A percentile compares a stretch with the other conserved stretches of the same genome.
Conservation (phyloP, 179 eudicot genomes). For the Sideroxylon spinosum region DNA sequence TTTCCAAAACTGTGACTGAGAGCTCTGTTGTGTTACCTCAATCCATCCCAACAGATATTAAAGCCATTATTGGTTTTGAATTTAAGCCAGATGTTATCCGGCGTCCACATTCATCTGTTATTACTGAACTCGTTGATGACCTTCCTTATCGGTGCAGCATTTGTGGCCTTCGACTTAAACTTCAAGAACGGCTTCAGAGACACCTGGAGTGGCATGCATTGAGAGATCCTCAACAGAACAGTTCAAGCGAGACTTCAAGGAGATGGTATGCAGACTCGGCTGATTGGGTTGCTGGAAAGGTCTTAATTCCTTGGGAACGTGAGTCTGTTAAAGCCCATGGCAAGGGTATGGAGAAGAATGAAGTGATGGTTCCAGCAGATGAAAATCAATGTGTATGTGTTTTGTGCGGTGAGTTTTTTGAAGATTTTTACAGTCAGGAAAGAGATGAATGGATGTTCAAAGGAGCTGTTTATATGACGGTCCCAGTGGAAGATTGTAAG, state of each 20-base stretch:
- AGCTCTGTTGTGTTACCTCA: conserved; percentile 28
- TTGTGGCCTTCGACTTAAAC: conserved; percentile 68
- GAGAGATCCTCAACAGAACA: conserved; percentile 30
- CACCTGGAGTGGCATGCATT: conserved; percentile 85
- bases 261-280: conserved; percentile 56
- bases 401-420: conserved; percentile 88
- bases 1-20: conserved; percentile 25
- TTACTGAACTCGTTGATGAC: conserved; percentile 55
- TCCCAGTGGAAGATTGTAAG: conserved; percentile 29
- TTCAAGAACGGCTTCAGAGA: conserved; percentile 57
- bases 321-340: conserved; percentile 22
- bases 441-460: conserved; percentile 85
- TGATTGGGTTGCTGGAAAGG: conserved; percentile 61
- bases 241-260: conserved; percentile 42
- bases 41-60: conserved; percentile 28
- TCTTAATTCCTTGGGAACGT: conserved; percentile 27
- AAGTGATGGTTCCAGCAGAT: conserved; percentile 78
- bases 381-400: conserved; percentile 82
- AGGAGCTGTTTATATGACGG: conserved; percentile 63
- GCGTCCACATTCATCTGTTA: conserved; percentile 54
- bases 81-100: conserved; percentile 76
- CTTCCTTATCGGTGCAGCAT: conserved; percentile 55
- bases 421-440: conserved; percentile 64
- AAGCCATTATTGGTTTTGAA: conserved; percentile 62
- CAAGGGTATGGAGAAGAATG: conserved; percentile 30